Base-by-base conservation (phyloP, 75 land plant genomes). In the Cupressus sempervirens region DNA sequence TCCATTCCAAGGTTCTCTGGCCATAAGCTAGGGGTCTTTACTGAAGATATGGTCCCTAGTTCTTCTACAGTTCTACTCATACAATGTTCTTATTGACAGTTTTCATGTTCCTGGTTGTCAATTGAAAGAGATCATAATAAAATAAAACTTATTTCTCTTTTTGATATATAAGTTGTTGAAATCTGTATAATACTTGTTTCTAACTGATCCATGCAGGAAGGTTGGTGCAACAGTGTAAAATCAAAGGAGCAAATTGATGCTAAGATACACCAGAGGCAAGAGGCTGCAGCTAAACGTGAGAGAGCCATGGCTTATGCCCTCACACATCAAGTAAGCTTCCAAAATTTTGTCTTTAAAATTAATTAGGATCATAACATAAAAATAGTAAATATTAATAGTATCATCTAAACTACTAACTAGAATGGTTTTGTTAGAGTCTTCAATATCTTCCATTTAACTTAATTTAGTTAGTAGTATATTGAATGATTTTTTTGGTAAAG, bases 301-400 rank as follows among this genome's bases (percentile, higher is more conserved):
- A 95, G 97, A 86, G 97, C 97, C 45, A 91, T 88, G 93, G 97
- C 97, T 30, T 95, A 95, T 87, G 97, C 97, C 74, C 76, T 93
- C 12, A 86, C 96, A 80, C 93, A 92, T 90, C 97, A 95, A 91
- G 97, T 92, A 84, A 81, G 23, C 41, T 62, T 83, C 32, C 29
- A 52, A 41, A 45, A 4, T 15, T 50, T 14, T 6, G 4, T 79
- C 81, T 77, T n/a, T 26, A 41, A 79, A 45, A 50, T 32, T 23
- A 70, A 46, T 13, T 74, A 38, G 40, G 26, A 38, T 29, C 7
- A 85, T 45, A n/a, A 38, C 38, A 43, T 35, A 26, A 35, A 38
- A 23, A 62, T 16, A 36, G 5, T 7, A 43, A 76, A n/a, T n/a
- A n/a, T n/a, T n/a, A n/a, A n/a, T n/a, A n/a, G n/a, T n/a, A n/a